Evolutionary conservation across 306 rosid genomes (phyloP).

Genomic region (Vicia sativa): DNA sequence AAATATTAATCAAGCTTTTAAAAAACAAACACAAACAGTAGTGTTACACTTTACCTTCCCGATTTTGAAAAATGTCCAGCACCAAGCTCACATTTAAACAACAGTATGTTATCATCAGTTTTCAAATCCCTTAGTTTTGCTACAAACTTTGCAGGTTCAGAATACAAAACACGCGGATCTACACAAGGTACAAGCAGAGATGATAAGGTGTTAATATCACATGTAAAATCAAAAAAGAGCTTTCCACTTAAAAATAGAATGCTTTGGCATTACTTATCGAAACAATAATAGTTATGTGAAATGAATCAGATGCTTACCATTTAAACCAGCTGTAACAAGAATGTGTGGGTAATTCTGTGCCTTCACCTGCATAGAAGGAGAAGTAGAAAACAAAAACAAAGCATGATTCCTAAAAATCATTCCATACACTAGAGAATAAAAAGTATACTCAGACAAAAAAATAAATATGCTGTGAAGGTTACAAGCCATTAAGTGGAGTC

Average conservation of each 20-base stretch:
- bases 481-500: constrained; percentile 24
- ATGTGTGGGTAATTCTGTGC: constrained; percentile 76
- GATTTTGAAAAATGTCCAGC: constrained; percentile 95
- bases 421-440: constrained; percentile 18
- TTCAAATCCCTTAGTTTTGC: constrained; percentile 84
- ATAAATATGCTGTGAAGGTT: constrained; percentile 16
- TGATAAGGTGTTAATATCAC: constrained; percentile 15
- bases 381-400: constrained; percentile 20
- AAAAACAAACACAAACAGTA: constrained; percentile 2
- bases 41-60: constrained; percentile 64
- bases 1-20: neutral
- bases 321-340: constrained; percentile 91
- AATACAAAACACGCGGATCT: constrained; percentile 93
- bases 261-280: constrained; percentile 8
- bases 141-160: constrained; percentile 90
- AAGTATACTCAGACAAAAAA: constrained; percentile 25
- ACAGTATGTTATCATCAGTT: constrained; percentile 68
- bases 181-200: constrained; percentile 39
- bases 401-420: constrained; percentile 13
- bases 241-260: constrained; percentile 35
- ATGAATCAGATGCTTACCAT: constrained; percentile 57
- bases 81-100: constrained; percentile 93
- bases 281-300: neutral
- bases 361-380: constrained; percentile 61
- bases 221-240: constrained; percentile 11